Evolutionary conservation across 176 grass and related monocot genomes (phyloP), one percentile per base, ranked within the genome.

Genomic region (Cenchrus fungigraminus): DNA sequence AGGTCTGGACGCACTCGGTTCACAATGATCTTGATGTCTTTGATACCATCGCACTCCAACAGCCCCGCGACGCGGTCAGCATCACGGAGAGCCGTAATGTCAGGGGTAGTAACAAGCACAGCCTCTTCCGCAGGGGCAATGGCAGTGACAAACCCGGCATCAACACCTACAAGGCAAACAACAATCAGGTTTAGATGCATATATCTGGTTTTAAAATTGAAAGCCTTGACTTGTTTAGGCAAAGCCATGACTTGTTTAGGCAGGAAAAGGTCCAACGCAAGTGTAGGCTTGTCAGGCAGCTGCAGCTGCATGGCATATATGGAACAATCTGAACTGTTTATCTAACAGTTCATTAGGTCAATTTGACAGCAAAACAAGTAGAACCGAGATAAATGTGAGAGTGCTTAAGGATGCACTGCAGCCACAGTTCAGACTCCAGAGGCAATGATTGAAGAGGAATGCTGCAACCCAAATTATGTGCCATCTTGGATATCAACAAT

Each of bases 91-190:
- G 97, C 91, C 0, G 93, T 96, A 77, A 96, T 98, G 83, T 98
- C 93, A 0, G 93, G 91, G 11, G 93, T 98, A 4, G 93, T 98
- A 37, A 95, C 93, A 11, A 98, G 84, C 52, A 96, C 92, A 0
- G 97, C 97, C 74, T 96, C 97, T 72, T 94, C 93, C 6, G 93
- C 93, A 2, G 97, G 97, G 43, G 97, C 93, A 4, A 99, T 96
- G 71, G 97, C 97, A 17, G 97, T 98, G 53, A 98, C 89, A 40
- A 98, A 98, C 15, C 96, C 93, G 0, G 91, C 97, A 75, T 98
- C 97, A 51, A 96, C 89, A 71, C 93, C 93, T 65, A 50, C 73
- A 86, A 9, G 42, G 19, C 2, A 56, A 47, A 68, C 0, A 11
- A 1, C 88, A 7, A 60, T 58, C 49, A 91, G 46, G 9, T 29